These are phyloP conservation scores for Chlorella sp. DNA, from an alignment of 139 green algal genomes.

Conservation along the genomic window DNA sequence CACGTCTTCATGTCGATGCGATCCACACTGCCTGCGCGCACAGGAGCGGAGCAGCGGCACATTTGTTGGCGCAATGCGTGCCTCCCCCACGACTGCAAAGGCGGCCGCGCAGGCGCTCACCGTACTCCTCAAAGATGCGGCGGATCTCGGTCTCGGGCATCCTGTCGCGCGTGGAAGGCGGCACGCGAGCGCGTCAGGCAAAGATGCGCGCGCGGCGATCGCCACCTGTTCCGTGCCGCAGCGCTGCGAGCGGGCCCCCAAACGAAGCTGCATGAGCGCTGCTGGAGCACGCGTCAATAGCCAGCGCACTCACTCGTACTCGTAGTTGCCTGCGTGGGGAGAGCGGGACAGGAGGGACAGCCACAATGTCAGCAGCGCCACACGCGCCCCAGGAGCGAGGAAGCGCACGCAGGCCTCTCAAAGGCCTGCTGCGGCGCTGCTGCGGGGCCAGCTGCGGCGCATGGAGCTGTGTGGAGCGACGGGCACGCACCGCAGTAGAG, in stretches of 20 bases:
- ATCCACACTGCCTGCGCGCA: slow-evolving; percentile 32
- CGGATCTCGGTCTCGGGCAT: neutral
- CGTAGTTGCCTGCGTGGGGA: neutral
- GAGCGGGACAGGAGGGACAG: neutral
- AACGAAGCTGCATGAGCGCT: neutral
- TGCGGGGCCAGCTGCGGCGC: too few relatives aligned
- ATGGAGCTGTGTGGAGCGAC: too few relatives aligned
- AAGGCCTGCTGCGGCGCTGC: neutral
- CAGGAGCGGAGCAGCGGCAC: neutral
- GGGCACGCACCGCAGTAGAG: slow-evolving; percentile 4
- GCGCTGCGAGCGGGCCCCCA: neutral
- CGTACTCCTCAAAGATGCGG: neutral
- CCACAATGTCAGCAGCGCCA: neutral
- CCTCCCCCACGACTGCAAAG: neutral
- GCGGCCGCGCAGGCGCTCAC: too few relatives aligned
- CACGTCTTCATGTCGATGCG: slow-evolving; percentile 63
- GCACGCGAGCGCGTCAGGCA: too few relatives aligned
- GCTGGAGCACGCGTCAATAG: too few relatives aligned
- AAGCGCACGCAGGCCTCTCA: neutral
- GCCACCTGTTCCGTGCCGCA: too few relatives aligned
- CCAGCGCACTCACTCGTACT: neutral
- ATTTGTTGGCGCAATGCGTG: neutral
- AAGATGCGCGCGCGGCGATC: too few relatives aligned
- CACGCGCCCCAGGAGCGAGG: neutral
- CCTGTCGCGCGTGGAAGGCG: too few relatives aligned